Evolutionary conservation across 73 alveolate species (phyloP), one percentile per base, ranked within the genome.

Genomic region (Paramecium caudatum): DNA sequence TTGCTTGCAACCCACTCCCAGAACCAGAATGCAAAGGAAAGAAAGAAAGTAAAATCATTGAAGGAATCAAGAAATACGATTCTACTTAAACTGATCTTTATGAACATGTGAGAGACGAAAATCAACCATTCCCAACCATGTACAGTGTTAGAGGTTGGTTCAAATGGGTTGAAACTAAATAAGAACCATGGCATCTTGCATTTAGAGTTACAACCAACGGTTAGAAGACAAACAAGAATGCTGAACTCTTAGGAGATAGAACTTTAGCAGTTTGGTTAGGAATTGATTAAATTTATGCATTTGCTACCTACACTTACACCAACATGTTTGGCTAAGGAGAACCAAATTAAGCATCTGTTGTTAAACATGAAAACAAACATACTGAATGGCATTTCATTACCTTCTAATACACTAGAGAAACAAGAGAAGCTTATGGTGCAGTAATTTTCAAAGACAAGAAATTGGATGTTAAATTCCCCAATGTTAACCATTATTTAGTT

Each of bases 111-210:
- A 74, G 47, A 17, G 88, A 74, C 19, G 69, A 36, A 2, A 43
- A 74, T 21, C 32, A 30, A 1, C 47, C 15, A 2, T 74, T 74
- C 88, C 88, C 88, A 74, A 39, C 43, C 9, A 45, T 41, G 68
- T 74, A 74, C 32, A 34, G 55, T 13, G 55, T 43, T 2, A 47
- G 88, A 13, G 88, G 88, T 37, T 74, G 88, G 88, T 74, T 36
- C 33, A 74, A 74, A 43, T 74, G 88, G 88, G 68, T 21, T 21
- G 69, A 63, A 37, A 74, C 88, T 15, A 74, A 74, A 21, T 74
- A 74, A 15, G 62, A 74, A 74, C 62, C 88, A 39, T 74, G 88
- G 88, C 88, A 74, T 74, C 43, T 74, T 2, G 88, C 69, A 74
- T 74, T 74, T 45, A 74, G 88, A 74, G 27, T 74, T 36, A 74